A percentile compares a stretch with the other conserved stretches of the same genome.
Conservation (phyloP, 148 eudicot genomes). For the Persicaria maculosa region DNA sequence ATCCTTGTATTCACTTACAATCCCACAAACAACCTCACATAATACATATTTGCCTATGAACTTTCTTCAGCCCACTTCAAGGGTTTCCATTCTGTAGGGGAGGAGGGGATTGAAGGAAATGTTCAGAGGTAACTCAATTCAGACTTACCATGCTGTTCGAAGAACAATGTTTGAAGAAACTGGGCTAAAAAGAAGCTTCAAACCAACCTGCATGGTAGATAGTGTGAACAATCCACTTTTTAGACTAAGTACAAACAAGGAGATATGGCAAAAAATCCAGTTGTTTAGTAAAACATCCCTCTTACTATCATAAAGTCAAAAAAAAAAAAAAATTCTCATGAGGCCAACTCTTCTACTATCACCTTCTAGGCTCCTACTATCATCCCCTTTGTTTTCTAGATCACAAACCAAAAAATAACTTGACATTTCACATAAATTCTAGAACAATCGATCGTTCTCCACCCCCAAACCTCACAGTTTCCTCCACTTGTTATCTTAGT, state of each 20-base stretch:
- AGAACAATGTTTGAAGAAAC: slow-evolving; percentile 60
- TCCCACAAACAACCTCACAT: not conserved
- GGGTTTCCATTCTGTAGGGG: not conserved
- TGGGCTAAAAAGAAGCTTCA: slow-evolving; percentile 73
- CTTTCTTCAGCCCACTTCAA: not conserved
- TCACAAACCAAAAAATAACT: not conserved
- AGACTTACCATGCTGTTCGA: slow-evolving; percentile 70
- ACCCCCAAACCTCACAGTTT: not conserved
- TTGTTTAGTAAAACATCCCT: not conserved
- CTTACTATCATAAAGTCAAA: not conserved
- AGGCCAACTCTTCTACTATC: not conserved
- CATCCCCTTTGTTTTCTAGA: not conserved
- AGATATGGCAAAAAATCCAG: too few species aligned
- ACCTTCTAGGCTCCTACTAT: not conserved
- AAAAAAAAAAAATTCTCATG: not conserved
- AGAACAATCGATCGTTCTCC: not conserved
- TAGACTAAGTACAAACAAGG: not conserved
- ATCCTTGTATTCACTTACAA: not conserved
- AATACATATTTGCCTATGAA: not conserved
- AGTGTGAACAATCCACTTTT: not conserved
- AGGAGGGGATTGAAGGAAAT: not conserved
- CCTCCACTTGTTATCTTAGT: not conserved
- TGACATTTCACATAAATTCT: not conserved
- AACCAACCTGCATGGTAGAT: slow-evolving; percentile 43
- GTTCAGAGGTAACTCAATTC: not conserved